Base-by-base conservation (phyloP, 2,329 filamentous ascomycete species). In the Neodidymelliopsis sp. region DNA sequence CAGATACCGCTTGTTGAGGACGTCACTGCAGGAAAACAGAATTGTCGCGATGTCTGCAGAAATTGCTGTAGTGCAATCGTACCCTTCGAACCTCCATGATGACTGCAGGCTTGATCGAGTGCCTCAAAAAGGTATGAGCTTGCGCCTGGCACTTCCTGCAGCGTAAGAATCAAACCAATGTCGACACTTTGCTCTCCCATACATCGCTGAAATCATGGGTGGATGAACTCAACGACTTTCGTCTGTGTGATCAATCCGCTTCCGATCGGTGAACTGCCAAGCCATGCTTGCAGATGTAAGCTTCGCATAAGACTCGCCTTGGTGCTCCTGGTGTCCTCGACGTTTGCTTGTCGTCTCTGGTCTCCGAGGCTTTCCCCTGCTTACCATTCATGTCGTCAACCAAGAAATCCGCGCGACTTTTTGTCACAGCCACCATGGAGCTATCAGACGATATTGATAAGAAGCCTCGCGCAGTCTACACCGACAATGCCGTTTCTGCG, bases 381-480 rank as follows among this genome's bases (percentile, higher is more conserved):
- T 31, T 18, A 8, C 25, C 13, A 5, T 9, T 20, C 7, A 8
- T 38, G 12, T 22, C 3, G 15, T 6, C 24, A 15, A 30, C 24
- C n/a, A 15, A 19, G 23, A 24, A 13, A 11, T 16, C 6, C 15
- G n/a, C 12, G 2, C 10, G 27, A 11, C n/a, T 12, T 15, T 10
- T 25, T 27, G n/a, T 23, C 28, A 34, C 22, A 10, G 28, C 23
- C 40, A 52, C 24, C 20, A 67, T 66, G 62, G 56, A 56, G 8
- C 61, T 51, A 29, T 39, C 50, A 15, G 25, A 45, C 3, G 59
- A 57, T 4, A 19, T 49, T 13, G 63, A 65, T 31, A 49, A 47
- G 22, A 69, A 71, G 44, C 40, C 49, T 20, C 47, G 39, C 2
- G 47, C 49, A 11, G 64, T 69, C 19, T 58, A 54, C 10, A 51